Base-by-base conservation (phyloP, 1,284 basidiomycete genomes). In the Marasmius tenuissimus region DNA sequence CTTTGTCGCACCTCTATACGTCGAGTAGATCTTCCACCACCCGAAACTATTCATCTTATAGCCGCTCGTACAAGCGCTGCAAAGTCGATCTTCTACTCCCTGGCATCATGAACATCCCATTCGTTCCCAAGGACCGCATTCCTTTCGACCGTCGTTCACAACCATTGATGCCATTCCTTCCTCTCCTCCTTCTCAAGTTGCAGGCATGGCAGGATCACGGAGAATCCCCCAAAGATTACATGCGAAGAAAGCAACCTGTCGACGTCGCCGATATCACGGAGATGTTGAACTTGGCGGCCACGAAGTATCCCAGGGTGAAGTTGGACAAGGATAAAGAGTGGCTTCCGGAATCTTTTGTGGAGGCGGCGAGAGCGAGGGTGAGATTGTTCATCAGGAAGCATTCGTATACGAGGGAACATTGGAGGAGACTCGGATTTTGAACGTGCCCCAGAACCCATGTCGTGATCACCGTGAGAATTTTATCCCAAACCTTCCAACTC, bases 81-180 rank as follows among this genome's bases (percentile, higher is more conserved):
- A 85, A 85, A 69, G 80, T 86, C 52, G 83, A 85, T 67, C 73
- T 86, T 58, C 77, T 85, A 45, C 58, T 76, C 27, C 81, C 83
- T 0, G 80, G 81, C 0, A 67, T 73, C 9, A 70, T 85, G 61
- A 75, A 78, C 66, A 78, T 84, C 58, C 81, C 81, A 4, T 34
- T 63, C 9, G 72, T 84, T 11, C 75, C 77, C 0, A 8, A 59
- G 0, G 52, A 61, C 1, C 61, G 64, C 12, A 74, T 84, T 60
- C 59, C 61, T 58, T 61, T 58, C 20, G 62, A 48, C 3, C 20
- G 50, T 34, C 16, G 50, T 45, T 67, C 70, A 20, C 69, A 83
- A 5, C 82, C 81, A 0, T 69, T 81, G 4, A 75, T 80, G 69
- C 83, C 82, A 0, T 74, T 83, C 55, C 64, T 79, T 2, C 69